Evolutionary conservation across 345 rosid genomes (phyloP).

Genomic region (Populus simonii): DNA sequence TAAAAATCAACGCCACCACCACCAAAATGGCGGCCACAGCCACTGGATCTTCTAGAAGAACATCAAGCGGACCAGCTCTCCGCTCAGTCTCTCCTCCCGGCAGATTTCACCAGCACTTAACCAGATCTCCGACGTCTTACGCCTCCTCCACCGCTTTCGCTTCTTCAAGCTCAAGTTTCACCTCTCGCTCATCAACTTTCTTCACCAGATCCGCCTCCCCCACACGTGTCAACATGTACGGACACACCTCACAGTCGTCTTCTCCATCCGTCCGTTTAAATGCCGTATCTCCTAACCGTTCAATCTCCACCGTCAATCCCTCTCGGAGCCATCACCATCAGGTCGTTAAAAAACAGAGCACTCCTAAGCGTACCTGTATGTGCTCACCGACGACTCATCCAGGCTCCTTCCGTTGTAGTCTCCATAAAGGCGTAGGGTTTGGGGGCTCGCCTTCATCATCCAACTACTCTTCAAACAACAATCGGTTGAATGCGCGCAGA

Average conservation of each 20-base stretch:
- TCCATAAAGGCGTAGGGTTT: conserved; percentile 37
- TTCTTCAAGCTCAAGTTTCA: conserved; percentile 43
- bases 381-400: conserved; percentile 78
- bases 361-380: conserved; percentile 51
- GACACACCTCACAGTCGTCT: conserved; percentile 37
- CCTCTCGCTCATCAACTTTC: conserved; percentile 45
- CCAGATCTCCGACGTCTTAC: conserved; percentile 6
- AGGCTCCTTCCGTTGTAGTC: conserved; percentile 78
- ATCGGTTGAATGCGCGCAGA: conserved; percentile 57
- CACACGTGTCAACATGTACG: conserved; percentile 40
- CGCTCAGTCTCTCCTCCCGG: conserved; percentile 48
- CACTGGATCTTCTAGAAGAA: conserved; percentile 38
- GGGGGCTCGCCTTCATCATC: conserved; percentile 1
- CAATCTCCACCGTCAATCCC: conserved; percentile 35
- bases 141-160: conserved; percentile 49
- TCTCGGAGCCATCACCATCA: conserved; percentile 22
- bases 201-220: conserved; percentile 51
- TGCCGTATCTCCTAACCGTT: conserved; percentile 43
- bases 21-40: conserved; percentile 45
- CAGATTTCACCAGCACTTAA: conserved; percentile 26
- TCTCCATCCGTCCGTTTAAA: conserved; percentile 33
- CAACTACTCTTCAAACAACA: conserved; percentile 38
- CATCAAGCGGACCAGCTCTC: conserved; percentile 30
- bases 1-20: background rate
- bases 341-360: conserved; percentile 29